Conservation (phyloP, 805 yeast genomes). For the Clavispora fructus region DNA sequence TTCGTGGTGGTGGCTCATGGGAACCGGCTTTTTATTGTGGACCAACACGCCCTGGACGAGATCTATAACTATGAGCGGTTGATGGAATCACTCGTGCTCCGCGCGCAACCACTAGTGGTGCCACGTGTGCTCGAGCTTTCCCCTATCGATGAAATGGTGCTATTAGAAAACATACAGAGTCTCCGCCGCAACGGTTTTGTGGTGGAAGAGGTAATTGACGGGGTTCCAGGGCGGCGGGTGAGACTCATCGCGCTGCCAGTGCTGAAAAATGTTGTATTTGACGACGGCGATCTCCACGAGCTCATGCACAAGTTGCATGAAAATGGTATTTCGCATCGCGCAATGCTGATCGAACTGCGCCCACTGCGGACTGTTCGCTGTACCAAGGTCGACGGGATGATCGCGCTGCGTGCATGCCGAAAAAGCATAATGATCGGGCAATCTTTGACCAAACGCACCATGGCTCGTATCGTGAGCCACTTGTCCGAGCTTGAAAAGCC, state of each 20-base stretch:
- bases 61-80: conserved; percentile 81
- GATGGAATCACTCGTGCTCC: conserved; percentile 50
- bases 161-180: conserved; percentile 52
- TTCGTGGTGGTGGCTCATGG: conserved; percentile 68
- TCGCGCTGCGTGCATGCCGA: conserved; percentile 95
- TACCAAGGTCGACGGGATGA: conserved; percentile 73
- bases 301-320: conserved; percentile 56
- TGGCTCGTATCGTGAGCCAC: conserved; percentile 65
- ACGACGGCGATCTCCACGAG: conserved; percentile 67
- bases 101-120: conserved; percentile 55
- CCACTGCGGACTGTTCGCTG: conserved; percentile 36
- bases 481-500: conserved; percentile 78
- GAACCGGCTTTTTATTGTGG: conserved; percentile 74
- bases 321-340: background rate
- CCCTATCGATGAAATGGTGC: conserved; percentile 71
- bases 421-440: conserved; percentile 92
- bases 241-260: conserved; percentile 61
- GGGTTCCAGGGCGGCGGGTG: conserved; percentile 53
- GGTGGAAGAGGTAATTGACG: conserved; percentile 43
- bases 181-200: conserved; percentile 75
- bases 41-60: conserved; percentile 98
- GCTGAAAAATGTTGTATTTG: conserved; percentile 66
- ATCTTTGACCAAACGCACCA: conserved; percentile 50
- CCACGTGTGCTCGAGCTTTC: conserved; percentile 61
- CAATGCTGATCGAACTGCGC: background rate